Evolutionary conservation across 164 flowering plant genomes (phyloP), one percentile per base, ranked within the genome.

Genomic region (Platanus orientalis): DNA sequence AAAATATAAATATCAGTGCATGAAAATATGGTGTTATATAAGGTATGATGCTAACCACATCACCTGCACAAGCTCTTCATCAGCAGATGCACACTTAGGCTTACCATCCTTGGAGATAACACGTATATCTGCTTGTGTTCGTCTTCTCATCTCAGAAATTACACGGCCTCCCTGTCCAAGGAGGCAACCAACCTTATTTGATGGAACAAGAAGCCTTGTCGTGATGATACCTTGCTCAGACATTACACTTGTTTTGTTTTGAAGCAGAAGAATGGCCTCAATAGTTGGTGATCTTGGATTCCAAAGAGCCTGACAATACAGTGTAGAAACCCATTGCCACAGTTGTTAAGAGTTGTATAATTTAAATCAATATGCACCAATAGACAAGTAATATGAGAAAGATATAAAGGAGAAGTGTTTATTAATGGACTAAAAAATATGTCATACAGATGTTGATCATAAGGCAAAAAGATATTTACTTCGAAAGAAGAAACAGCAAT

Each of bases 51-150:
- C 66, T 54, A 74, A 55, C 69, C 52, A 69, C n/a, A 63, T 78
- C 67, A 88, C 94, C 89, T 84, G 90, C 65, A 88, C 89, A 71
- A 88, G 86, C 68, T 88, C 91, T 69, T 88, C 95, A 70, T 86
- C 88, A 39, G 76, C 76, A 64, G 83, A 67, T 62, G 95, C 91
- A 76, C 76, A 79, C 64, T 68, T 69, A 13, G 89, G 89, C 65
- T 72, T 83, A 39, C 85, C 86, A 57, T 80, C 87, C 74, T 83
- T 79, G 32, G 89, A 78, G 54, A 60, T 67, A 57, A 88, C 78
- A 71, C 91, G 88, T 50, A 88, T 88, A 39, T 86, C 86, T 54
- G 91, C 91, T 57, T 73, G 75, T 6, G 81, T 80, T 77, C 86
- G 74, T 72, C 85, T 84, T 54, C 95, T 79, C 89, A 84, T 86